phyloP scores from a whole-genome alignment of 352 stramenopile genomes.

The Pythium dissotocum region DNA sequence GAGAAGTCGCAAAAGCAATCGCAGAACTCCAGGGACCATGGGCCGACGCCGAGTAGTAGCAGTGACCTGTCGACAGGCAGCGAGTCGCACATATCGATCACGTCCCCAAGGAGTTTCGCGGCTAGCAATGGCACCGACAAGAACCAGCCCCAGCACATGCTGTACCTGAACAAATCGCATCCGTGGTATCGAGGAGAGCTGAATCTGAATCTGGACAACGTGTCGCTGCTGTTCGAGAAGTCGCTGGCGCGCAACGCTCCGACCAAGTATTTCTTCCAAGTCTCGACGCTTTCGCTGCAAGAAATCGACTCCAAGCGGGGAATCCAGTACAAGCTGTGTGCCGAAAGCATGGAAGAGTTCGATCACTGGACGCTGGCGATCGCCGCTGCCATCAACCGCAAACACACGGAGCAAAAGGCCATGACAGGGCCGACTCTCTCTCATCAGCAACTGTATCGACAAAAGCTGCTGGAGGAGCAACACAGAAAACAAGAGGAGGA shows the following conservation, averaged over 20 bases:
- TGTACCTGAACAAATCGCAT: conserved; percentile 79
- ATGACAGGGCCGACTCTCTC: conserved; percentile 40
- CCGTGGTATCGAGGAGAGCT: conserved; percentile 79
- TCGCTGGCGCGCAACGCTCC: conserved; percentile 72
- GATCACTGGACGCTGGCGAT: conserved; percentile 80
- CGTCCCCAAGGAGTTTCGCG: conserved; percentile 3
- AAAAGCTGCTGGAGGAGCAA: conserved; percentile 61
- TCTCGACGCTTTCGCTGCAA: conserved; percentile 70
- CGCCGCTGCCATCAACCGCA: conserved; percentile 73
- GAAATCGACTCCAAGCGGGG: conserved; percentile 84
- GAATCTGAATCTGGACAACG: conserved; percentile 71
- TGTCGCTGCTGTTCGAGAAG: conserved; percentile 84
- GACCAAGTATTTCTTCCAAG: conserved; percentile 85
- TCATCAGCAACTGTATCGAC: conserved; percentile 79
- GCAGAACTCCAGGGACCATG: conserved; percentile 5
- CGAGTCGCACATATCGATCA: conserved; percentile 12
- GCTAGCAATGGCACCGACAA: conserved; percentile 16
- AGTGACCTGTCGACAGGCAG: conserved; percentile 10
- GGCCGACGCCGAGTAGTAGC: background rate
- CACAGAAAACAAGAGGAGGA: conserved; percentile 27
- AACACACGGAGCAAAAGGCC: conserved; percentile 42
- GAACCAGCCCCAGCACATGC: conserved; percentile 38
- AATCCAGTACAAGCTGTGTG: conserved; percentile 83
- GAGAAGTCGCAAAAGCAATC: conserved; percentile 9
- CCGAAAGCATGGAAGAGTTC: conserved; percentile 75